These are phyloP conservation scores for Apiospora malaysiana DNA, from an alignment of 2,329 filamentous ascomycete species.

Conservation along the genomic window DNA sequence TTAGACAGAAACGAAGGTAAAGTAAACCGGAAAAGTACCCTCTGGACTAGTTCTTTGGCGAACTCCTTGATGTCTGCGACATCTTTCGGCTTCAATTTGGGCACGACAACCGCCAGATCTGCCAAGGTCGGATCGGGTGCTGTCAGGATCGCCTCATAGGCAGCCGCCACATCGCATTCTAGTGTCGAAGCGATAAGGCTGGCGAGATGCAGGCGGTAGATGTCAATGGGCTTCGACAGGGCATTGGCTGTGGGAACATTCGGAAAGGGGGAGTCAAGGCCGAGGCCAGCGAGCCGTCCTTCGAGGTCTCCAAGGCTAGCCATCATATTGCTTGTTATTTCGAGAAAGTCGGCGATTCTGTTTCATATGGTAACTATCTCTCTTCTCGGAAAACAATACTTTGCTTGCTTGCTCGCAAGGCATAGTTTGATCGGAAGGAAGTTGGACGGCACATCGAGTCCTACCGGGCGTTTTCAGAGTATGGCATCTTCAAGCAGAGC, in stretches of 20 bases:
- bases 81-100: conserved; percentile 36
- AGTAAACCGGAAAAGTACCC: conserved; percentile 23
- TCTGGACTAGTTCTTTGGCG: conserved; percentile 28
- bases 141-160: conserved; percentile 40
- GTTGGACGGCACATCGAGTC: not conserved
- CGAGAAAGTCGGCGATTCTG: not conserved
- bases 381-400: not conserved
- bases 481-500: conserved; percentile 1
- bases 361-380: not conserved
- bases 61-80: conserved; percentile 29
- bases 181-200: conserved; percentile 29
- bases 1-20: not conserved
- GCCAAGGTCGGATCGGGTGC: conserved; percentile 35
- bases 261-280: conserved; percentile 7
- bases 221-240: conserved; percentile 36
- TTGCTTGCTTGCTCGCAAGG: not conserved
- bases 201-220: conserved; percentile 39
- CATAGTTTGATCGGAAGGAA: not conserved
- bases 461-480: not conserved
- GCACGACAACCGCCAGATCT: conserved; percentile 40
- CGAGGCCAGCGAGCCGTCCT: conserved; percentile 10
- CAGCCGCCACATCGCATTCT: conserved; percentile 30
- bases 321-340: not conserved
- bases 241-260: conserved; percentile 26
- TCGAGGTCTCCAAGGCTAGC: conserved; percentile 17